Conservation (phyloP, 805 yeast species). For the Candida vaughaniae region DNA sequence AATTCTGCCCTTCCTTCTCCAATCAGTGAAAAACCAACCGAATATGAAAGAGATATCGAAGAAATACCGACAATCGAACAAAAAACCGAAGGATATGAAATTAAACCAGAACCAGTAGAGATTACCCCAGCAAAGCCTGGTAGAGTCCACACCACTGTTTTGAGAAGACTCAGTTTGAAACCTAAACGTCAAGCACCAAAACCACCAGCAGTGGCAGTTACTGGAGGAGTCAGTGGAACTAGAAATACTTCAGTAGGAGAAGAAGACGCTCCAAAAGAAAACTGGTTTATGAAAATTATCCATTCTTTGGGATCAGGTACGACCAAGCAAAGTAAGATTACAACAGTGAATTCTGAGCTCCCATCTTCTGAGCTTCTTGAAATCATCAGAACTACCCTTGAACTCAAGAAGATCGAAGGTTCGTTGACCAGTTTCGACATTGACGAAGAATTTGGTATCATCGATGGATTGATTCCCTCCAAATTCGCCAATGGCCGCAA, state of each 20-base stretch:
- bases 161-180: constrained; percentile 30
- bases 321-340: constrained; percentile 20
- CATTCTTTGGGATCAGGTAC: constrained; percentile 20
- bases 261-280: constrained; percentile 18
- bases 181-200: constrained; percentile 42
- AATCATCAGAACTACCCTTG: constrained; percentile 40
- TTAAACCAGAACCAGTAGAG: constrained; percentile 4
- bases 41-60: constrained; percentile 1
- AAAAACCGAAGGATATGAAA: not conserved
- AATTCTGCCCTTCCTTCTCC: constrained; percentile 7
- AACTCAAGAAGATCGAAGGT: constrained; percentile 50
- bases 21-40: constrained; percentile 1
- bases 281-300: constrained; percentile 42
- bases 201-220: constrained; percentile 22
- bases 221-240: not conserved
- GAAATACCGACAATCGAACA: not conserved
- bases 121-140: constrained; percentile 10
- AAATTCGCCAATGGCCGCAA: constrained; percentile 46
- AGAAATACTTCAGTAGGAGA: constrained; percentile 1
- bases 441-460: constrained; percentile 42
- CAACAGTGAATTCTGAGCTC: constrained; percentile 33
- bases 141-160: constrained; percentile 13
- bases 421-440: constrained; percentile 42
- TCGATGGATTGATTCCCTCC: constrained; percentile 49
- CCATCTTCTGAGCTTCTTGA: constrained; percentile 29